Conservation (phyloP, 768 basidiomycete species). For the Agaricus sinodeliciosus region DNA sequence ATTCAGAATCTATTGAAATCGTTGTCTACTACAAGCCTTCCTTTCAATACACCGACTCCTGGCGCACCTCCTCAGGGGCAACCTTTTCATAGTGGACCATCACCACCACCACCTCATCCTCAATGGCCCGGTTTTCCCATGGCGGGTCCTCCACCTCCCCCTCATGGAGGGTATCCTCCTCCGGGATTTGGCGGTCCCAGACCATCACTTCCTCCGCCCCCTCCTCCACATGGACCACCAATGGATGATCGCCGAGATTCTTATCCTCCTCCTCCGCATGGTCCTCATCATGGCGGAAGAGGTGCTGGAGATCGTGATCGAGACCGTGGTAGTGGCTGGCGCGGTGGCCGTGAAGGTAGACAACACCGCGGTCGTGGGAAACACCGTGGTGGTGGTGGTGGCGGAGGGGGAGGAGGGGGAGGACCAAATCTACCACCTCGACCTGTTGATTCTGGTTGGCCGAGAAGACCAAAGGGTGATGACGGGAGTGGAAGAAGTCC, state of each 20-base stretch:
- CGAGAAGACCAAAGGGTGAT: slow-evolving; percentile 33
- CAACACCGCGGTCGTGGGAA: slow-evolving; percentile 13
- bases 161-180: slow-evolving; percentile 9
- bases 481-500: slow-evolving; percentile 15
- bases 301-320: slow-evolving; percentile 25
- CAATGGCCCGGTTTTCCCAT: slow-evolving; percentile 5
- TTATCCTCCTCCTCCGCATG: slow-evolving; percentile 29
- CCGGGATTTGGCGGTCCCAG: slow-evolving; percentile 1
- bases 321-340: slow-evolving; percentile 21
- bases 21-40: slow-evolving; percentile 32
- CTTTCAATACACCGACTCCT: slow-evolving; percentile 17
- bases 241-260: slow-evolving; percentile 17
- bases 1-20: slow-evolving; percentile 62
- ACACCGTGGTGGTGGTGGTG: slow-evolving; percentile 9
- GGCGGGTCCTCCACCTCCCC: slow-evolving; percentile 10
- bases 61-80: slow-evolving; percentile 14
- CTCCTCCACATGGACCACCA: slow-evolving; percentile 15
- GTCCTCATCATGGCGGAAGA: slow-evolving; percentile 26
- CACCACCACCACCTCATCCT: slow-evolving; percentile 12
- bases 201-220: slow-evolving; percentile 9
- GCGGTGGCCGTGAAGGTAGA: slow-evolving; percentile 23
- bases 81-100: slow-evolving; percentile 11
- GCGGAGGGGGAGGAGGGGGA: slow-evolving; percentile 9
- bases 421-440: slow-evolving; percentile 24
- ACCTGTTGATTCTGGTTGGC: slow-evolving; percentile 56